These are phyloP conservation scores for Hordeum pubiflorum DNA, from an alignment of 202 grass and related monocot genomes.

Conservation along the genomic window DNA sequence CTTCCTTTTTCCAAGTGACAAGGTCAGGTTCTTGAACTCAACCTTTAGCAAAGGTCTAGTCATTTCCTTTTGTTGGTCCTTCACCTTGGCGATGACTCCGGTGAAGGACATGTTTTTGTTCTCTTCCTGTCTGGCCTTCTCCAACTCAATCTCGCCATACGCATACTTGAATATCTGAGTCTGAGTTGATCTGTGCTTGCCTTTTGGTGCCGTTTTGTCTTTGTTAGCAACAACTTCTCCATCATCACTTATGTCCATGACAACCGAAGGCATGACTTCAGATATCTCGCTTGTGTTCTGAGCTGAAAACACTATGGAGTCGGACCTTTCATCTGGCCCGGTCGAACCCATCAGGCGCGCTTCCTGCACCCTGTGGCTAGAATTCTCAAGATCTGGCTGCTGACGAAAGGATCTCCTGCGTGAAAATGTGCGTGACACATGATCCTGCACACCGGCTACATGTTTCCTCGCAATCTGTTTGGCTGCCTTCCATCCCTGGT, in stretches of 20 bases:
- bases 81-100: slow-evolving; percentile 55
- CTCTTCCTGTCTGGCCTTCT: slow-evolving; percentile 60
- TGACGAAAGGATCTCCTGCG: slow-evolving; percentile 35
- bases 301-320: slow-evolving; percentile 30
- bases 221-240: slow-evolving; percentile 40
- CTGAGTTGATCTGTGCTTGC: slow-evolving; percentile 53
- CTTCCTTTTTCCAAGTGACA: slow-evolving; percentile 71
- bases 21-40: slow-evolving; percentile 72
- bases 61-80: slow-evolving; percentile 38
- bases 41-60: slow-evolving; percentile 71
- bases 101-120: slow-evolving; percentile 70
- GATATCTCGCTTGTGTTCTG: slow-evolving; percentile 30
- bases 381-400: not conserved
- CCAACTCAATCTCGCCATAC: slow-evolving; percentile 73
- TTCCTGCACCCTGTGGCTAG: slow-evolving; percentile 33
- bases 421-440: slow-evolving; percentile 56
- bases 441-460: slow-evolving; percentile 32
- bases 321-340: slow-evolving; percentile 34
- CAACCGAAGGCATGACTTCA: slow-evolving; percentile 37
- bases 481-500: slow-evolving; percentile 60
- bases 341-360: slow-evolving; percentile 24
- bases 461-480: slow-evolving; percentile 53
- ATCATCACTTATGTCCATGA: slow-evolving; percentile 30
- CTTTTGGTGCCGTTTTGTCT: slow-evolving; percentile 34
- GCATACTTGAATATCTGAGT: slow-evolving; percentile 82